Evolutionary conservation across 2,329 filamentous ascomycete genomes (phyloP).

Genomic region (Phialemoniopsis sp.): DNA sequence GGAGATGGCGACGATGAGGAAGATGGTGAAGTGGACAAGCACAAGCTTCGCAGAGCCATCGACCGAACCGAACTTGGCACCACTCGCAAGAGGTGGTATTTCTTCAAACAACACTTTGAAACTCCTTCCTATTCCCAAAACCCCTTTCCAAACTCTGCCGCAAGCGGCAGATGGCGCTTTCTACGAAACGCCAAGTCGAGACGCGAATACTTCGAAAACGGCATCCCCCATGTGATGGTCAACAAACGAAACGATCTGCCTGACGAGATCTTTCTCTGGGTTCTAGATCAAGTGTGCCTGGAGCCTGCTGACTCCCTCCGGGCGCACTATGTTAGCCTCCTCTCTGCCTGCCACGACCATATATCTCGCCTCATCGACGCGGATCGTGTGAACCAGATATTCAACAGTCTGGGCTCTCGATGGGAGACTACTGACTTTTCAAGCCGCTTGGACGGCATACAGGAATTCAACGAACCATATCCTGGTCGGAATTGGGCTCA

Average conservation of each 20-base stretch:
- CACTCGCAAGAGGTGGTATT: conserved; percentile 38
- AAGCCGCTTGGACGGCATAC: conserved; percentile 9
- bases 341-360: conserved; percentile 38
- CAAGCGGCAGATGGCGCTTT: conserved; percentile 40
- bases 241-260: conserved; percentile 42
- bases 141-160: conserved; percentile 31
- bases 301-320: conserved; percentile 53
- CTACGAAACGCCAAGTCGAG: conserved; percentile 45
- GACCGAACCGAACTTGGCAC: conserved; percentile 40
- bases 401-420: conserved; percentile 54
- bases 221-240: conserved; percentile 54
- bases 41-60: conserved; percentile 37
- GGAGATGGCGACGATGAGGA: conserved; percentile 32
- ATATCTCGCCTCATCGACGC: conserved; percentile 39
- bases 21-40: conserved; percentile 34
- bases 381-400: conserved; percentile 44
- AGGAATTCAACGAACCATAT: conserved; percentile 15
- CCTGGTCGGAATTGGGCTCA: conserved; percentile 36
- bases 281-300: conserved; percentile 53
- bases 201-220: conserved; percentile 57
- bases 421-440: conserved; percentile 31
- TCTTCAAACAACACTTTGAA: conserved; percentile 35
- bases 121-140: conserved; percentile 15
- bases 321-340: conserved; percentile 55
- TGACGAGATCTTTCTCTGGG: conserved; percentile 63